phyloP scores from a whole-genome alignment of 345 rosid species.

The Cochlearia excelsa region DNA sequence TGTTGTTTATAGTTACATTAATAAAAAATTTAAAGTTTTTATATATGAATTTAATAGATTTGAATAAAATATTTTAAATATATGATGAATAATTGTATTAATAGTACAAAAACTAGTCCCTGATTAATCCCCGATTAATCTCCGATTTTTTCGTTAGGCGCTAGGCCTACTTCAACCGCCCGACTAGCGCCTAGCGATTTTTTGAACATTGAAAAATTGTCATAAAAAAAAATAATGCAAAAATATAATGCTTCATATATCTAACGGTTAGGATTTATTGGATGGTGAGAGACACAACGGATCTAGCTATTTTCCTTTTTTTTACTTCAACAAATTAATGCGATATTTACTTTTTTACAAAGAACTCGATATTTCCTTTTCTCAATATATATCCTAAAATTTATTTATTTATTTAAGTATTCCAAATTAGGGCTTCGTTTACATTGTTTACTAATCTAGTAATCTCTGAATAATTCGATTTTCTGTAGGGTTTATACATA shows the following conservation, averaged over 20 bases:
- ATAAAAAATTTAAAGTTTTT: too few relatives aligned
- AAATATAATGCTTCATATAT: neutral
- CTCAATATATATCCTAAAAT: neutral
- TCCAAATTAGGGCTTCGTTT: conserved; percentile 3
- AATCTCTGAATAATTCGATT: neutral
- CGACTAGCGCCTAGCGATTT: too few relatives aligned
- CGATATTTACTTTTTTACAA: neutral
- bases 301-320: conserved; percentile 6
- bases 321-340: conserved; percentile 1
- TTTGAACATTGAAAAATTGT: too few relatives aligned
- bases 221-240: too few relatives aligned
- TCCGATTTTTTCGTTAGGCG: too few relatives aligned
- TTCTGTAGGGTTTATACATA: conserved; percentile 6
- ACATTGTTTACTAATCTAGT: neutral
- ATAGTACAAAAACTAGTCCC: too few relatives aligned
- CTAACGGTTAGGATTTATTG: conserved; percentile 17
- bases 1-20: too few relatives aligned
- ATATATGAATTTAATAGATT: too few relatives aligned
- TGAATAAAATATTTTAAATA: too few relatives aligned
- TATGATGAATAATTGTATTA: too few relatives aligned
- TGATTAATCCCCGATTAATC: too few relatives aligned
- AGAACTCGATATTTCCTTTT: neutral
- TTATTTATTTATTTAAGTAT: neutral
- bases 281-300: neutral
- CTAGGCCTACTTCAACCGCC: too few relatives aligned